A percentile compares a stretch with the other conserved stretches of the same genome.
phyloP scores from a whole-genome alignment of 2,329 filamentous ascomycete species.

The Colletotrichum sp. region DNA sequence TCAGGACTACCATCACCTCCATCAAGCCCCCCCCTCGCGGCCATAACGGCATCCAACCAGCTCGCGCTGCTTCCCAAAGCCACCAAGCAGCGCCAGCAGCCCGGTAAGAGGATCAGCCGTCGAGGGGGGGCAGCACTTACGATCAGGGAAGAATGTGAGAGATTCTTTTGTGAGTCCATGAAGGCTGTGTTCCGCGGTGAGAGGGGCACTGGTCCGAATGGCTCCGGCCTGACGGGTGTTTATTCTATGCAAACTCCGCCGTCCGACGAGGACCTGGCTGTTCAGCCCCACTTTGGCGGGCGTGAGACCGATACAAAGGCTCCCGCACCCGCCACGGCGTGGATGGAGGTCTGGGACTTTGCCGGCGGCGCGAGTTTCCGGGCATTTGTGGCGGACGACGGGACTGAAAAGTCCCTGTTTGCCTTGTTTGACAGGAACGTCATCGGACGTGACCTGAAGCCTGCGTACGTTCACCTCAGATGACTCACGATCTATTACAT shows the following conservation, averaged over 20 bases:
- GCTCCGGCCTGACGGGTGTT: conserved; percentile 89
- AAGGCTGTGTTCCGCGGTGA: conserved; percentile 94
- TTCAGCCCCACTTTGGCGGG: conserved; percentile 28
- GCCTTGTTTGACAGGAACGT: conserved; percentile 82
- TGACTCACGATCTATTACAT: too few relatives aligned
- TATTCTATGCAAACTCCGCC: conserved; percentile 59
- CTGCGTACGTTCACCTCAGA: conserved; percentile 68
- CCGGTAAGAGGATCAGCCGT: conserved; percentile 48
- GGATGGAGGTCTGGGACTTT: conserved; percentile 87
- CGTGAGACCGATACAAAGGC: neutral
- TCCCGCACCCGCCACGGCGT: conserved; percentile 50
- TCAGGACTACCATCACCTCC: conserved; percentile 85
- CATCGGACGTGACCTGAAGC: conserved; percentile 80
- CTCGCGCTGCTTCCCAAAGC: conserved; percentile 67
- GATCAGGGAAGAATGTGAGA: conserved; percentile 99
- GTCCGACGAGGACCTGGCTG: conserved; percentile 50
- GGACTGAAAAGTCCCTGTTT: conserved; percentile 77
- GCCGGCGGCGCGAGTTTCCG: conserved; percentile 82
- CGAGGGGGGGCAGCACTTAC: conserved; percentile 93
- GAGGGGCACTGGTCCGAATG: conserved; percentile 77
- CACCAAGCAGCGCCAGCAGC: conserved; percentile 42
- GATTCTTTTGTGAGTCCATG: conserved; percentile 98
- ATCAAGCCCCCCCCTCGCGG: conserved; percentile 88
- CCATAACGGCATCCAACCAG: conserved; percentile 71
- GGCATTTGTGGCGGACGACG: conserved; percentile 78